phyloP scores from a whole-genome alignment of 768 basidiomycete genomes.

The Cystobasidium ongulense region DNA sequence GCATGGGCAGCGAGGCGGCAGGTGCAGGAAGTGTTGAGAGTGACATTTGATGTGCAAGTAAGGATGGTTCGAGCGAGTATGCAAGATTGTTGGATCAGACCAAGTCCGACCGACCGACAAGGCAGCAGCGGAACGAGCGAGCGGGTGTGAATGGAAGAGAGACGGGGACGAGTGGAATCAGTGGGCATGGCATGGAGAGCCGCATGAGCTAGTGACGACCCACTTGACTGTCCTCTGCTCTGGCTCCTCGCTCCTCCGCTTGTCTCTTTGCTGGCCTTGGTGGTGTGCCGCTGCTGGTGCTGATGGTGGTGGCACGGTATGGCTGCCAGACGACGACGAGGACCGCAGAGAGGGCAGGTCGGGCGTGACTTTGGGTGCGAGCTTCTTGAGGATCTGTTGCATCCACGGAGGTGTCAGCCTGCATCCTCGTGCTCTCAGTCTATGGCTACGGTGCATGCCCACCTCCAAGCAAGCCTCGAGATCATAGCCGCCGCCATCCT shows the following conservation, averaged over 20 bases:
- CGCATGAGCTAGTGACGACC: background rate
- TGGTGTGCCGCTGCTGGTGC: background rate
- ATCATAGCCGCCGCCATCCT: background rate
- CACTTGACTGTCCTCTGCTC: background rate
- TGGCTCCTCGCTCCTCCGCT: background rate
- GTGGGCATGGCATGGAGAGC: too few species aligned
- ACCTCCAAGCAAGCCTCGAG: background rate
- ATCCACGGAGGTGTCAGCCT: background rate
- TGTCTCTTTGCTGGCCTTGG: background rate
- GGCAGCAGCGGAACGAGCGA: too few species aligned
- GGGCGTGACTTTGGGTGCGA: slow-evolving; percentile 1
- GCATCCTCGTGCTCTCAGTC: background rate
- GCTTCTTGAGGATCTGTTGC: slow-evolving; percentile 18
- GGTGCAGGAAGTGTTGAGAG: too few species aligned
- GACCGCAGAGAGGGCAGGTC: slow-evolving; percentile 12
- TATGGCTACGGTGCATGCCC: background rate
- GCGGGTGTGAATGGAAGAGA: too few species aligned
- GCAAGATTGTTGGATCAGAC: too few species aligned
- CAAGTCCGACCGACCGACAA: too few species aligned
- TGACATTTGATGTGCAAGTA: too few species aligned
- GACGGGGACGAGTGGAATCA: too few species aligned
- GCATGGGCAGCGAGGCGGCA: too few species aligned
- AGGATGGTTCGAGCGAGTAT: too few species aligned
- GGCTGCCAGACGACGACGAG: background rate
- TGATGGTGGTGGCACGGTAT: background rate